Base-by-base conservation (phyloP, 257 asterid genomes). In the Solanum rostratum region DNA sequence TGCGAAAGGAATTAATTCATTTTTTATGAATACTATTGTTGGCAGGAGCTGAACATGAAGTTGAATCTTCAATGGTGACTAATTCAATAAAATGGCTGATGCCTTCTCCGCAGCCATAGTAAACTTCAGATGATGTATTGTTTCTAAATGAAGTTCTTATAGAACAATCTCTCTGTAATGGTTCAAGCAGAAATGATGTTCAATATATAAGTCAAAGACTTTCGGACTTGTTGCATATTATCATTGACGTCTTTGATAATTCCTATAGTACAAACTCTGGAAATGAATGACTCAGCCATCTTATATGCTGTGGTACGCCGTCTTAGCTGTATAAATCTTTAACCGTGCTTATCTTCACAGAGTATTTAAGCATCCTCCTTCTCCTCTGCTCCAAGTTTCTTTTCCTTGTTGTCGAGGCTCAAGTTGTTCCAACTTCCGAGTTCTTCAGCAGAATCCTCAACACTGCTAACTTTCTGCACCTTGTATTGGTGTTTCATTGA, bases 401-500 rank as follows among this genome's bases (percentile, higher is more conserved):
- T 78, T 78, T 78, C 46, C 62, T 49, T 49, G 82, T 76, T 49
- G 45, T 29, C 3, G 14, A 49, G 62, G 82, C 24, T 49, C 62
- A 76, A 76, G 27, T 89, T 91, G 65, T 87, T 87, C 57, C 87
- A 39, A 20, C 79, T 29, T 84, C 89, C 88, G 29, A 89, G 74
- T 85, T 91, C 93, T 65, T 74, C 86, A 2, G 73, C 89, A 37
- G 84, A 88, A 78, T 49, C 87, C 19, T 78, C 87, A 63, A 85
- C 76, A 59, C 57, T 87, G 63, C 43, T 83, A 71, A 88, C 88
- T 41, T 88, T 88, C 59, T 91, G 97, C 89, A 85, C 88, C 91
- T 93, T 94, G 69, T 95, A 95, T 80, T 86, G 92, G 85, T 95
- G 98, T 85, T 86, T 94, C 94, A 59, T 85, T 1, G 99, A 92